Percentiles rank a stretch among this genome's conserved stretches.
phyloP scores from a whole-genome alignment of 768 basidiomycete species.

The Megacollybia marginata region DNA sequence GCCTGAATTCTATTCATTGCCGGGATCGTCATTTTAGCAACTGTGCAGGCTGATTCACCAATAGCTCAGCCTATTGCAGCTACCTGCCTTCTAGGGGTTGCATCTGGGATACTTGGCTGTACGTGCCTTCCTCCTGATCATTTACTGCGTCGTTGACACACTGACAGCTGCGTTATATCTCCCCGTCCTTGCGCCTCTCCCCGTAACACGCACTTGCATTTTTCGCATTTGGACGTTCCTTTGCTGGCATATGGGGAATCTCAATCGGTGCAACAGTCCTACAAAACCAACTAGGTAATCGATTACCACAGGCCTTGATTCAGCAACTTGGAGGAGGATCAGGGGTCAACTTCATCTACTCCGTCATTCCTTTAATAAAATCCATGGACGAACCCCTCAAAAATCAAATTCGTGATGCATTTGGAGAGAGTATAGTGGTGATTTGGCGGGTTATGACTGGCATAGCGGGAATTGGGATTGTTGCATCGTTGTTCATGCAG shows the following conservation, averaged over 20 bases:
- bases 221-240: constrained; percentile 15
- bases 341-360: not conserved
- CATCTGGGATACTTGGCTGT: constrained; percentile 19
- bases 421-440: not conserved
- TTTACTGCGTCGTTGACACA: too few relatives aligned
- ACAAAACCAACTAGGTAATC: constrained; percentile 14
- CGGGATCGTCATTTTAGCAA: too few relatives aligned
- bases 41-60: constrained; percentile 8
- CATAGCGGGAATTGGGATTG: not conserved
- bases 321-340: constrained; percentile 5
- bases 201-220: constrained; percentile 25
- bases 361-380: not conserved
- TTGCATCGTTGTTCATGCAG: not conserved
- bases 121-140: too few relatives aligned
- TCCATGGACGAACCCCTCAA: not conserved
- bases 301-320: constrained; percentile 20
- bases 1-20: too few relatives aligned
- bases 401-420: not conserved
- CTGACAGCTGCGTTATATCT: constrained; percentile 10
- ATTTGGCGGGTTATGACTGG: not conserved
- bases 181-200: constrained; percentile 27
- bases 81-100: constrained; percentile 18
- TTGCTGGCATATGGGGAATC: constrained; percentile 24
- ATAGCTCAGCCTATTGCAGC: constrained; percentile 9
- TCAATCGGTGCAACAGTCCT: constrained; percentile 17